A percentile compares a stretch with the other conserved stretches of the same genome.
phyloP scores from a whole-genome alignment of 2,329 filamentous ascomycete species.

The Microcyclosporella mali region DNA sequence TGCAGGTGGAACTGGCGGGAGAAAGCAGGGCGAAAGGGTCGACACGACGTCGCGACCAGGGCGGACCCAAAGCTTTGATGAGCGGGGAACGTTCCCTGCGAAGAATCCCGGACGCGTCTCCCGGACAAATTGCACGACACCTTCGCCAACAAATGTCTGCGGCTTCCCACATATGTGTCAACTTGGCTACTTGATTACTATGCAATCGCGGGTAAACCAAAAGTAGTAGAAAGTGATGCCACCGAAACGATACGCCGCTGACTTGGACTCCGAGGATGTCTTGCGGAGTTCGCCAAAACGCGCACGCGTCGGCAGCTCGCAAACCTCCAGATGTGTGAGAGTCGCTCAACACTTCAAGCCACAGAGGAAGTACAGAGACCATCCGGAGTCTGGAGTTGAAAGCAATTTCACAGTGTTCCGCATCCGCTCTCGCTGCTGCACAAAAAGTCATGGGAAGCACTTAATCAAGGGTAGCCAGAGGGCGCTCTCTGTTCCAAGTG shows the following conservation, averaged over 20 bases:
- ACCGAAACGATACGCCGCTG: background rate
- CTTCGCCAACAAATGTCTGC: too few species aligned
- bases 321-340: background rate
- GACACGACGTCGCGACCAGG: background rate
- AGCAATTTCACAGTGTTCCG: constrained; percentile 14
- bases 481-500: constrained; percentile 14
- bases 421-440: constrained; percentile 17
- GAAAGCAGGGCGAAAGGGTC: too few species aligned
- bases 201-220: too few species aligned
- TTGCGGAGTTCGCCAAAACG: background rate
- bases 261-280: background rate
- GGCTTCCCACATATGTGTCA: too few species aligned
- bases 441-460: constrained; percentile 14
- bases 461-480: constrained; percentile 11
- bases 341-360: background rate
- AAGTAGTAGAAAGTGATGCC: background rate
- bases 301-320: constrained; percentile 1
- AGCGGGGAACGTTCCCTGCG: background rate
- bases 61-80: background rate
- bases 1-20: too few species aligned
- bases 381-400: constrained; percentile 15
- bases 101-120: background rate
- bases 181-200: too few species aligned
- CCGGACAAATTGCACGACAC: too few species aligned
- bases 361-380: constrained; percentile 8